phyloP scores from a whole-genome alignment of 148 eudicot genomes.

The Gaultheria prostrata region DNA sequence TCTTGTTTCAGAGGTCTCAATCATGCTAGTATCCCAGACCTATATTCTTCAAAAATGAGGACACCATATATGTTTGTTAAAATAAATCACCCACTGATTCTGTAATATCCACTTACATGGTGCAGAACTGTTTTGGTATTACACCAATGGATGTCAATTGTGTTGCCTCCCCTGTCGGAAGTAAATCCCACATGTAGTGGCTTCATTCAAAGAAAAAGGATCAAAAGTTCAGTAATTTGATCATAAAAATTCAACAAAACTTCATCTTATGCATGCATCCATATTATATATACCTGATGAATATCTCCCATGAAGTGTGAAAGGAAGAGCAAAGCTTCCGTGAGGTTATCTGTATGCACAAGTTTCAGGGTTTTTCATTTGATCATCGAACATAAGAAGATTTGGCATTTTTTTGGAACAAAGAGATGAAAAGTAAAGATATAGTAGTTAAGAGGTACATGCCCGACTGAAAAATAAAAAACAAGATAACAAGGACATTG shows the following conservation, averaged over 20 bases:
- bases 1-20: constrained; percentile 58
- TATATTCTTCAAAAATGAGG: constrained; percentile 14
- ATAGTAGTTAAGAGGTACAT: neutral
- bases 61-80: neutral
- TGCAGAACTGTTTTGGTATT: constrained; percentile 65
- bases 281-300: constrained; percentile 53
- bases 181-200: constrained; percentile 57
- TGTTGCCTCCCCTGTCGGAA: constrained; percentile 66
- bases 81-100: neutral
- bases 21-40: constrained; percentile 76
- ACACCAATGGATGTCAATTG: constrained; percentile 77
- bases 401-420: too few relatives aligned
- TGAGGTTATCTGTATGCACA: constrained; percentile 54
- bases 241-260: neutral
- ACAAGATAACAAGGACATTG: neutral
- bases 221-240: neutral
- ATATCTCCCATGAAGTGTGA: constrained; percentile 77
- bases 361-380: neutral
- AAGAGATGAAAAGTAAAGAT: neutral
- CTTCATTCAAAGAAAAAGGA: constrained; percentile 19
- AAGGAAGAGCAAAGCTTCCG: constrained; percentile 80
- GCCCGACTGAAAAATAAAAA: neutral
- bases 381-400: neutral
- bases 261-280: neutral
- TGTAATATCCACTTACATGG: constrained; percentile 47